These are phyloP conservation scores for Corylus heterophylla DNA, from an alignment of 306 rosid species.

Conservation along the genomic window DNA sequence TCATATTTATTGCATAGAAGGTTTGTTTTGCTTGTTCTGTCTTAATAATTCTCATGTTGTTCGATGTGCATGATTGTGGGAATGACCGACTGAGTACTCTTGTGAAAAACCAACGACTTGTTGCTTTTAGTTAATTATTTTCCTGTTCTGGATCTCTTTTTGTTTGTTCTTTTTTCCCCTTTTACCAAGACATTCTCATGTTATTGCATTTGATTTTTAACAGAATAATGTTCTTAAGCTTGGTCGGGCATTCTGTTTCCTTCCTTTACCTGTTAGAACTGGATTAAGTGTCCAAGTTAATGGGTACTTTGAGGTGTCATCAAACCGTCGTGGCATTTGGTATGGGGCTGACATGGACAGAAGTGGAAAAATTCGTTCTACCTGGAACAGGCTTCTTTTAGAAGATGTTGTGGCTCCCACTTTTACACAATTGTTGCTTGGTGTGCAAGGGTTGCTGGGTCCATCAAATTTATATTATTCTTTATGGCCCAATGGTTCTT, in stretches of 20 bases:
- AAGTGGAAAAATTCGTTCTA: constrained; percentile 92
- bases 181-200: constrained; percentile 33
- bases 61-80: not conserved
- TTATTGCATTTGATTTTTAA: constrained; percentile 39
- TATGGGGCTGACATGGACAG: constrained; percentile 99
- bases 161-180: constrained; percentile 7
- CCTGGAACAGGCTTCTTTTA: constrained; percentile 90
- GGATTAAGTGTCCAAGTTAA: constrained; percentile 89
- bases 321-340: constrained; percentile 99
- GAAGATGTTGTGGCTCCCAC: constrained; percentile 87
- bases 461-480: constrained; percentile 69
- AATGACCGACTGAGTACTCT: not conserved
- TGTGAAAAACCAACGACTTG: not conserved
- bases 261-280: constrained; percentile 92
- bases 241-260: constrained; percentile 96
- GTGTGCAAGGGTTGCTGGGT: constrained; percentile 62
- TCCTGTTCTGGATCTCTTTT: not conserved
- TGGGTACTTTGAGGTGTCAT: constrained; percentile 94
- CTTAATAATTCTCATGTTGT: not conserved
- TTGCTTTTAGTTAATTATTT: not conserved
- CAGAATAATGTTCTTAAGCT: constrained; percentile 69
- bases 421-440: constrained; percentile 70
- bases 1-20: not conserved
- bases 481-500: constrained; percentile 88
- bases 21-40: not conserved